Base-by-base conservation (phyloP, 2,329 filamentous ascomycete genomes). In the Xylariales sp. region DNA sequence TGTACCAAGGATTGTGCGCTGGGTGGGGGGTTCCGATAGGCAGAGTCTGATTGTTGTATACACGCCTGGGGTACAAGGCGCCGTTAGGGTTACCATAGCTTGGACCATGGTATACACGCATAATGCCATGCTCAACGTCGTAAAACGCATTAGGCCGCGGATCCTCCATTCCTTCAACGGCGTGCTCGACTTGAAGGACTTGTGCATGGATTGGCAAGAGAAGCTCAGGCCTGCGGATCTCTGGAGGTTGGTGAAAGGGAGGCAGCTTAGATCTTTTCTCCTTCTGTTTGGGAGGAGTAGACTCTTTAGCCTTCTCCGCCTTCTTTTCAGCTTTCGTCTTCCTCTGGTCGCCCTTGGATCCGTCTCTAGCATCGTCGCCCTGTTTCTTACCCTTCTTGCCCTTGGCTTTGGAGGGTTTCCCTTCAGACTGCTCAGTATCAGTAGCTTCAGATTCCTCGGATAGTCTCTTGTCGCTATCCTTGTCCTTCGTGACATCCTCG, bases 301-400 rank as follows among this genome's bases (percentile, higher is more conserved):
- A 24, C 27, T 41, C 21, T n/a, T 24, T 38, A 24, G 33, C 32
- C 20, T 43, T 39, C 25, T 31, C 22, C 20, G 40, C 19, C 24
- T 40, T 14, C 10, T 41, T 39, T n/a, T n/a, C n/a, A n/a, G n/a
- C n/a, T n/a, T n/a, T n/a, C n/a, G 25, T 27, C 4, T 38, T 28
- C 59, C 88, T 91, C 64, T 88, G 88, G 63, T 96, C 90, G 60
- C 94, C 95, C 41, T 90, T 80, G 46, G 93, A 88, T 59, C 94
- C 95, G 25, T 39, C 14, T 7, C 15, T 32, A 10, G 9, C 15
- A 15, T 44, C n/a, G 24, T 50, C 45, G 29, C 45, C 45, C 21
- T 41, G 43, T 19, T 43, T 43, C 10, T 40, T 29, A 18, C 42
- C 38, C 36, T 45, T 31, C 16, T 43, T 37, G 4, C 33, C 24